Evolutionary conservation across 345 rosid species (phyloP), one percentile per base, ranked within the genome.

Genomic region (Jatropha curcas): DNA sequence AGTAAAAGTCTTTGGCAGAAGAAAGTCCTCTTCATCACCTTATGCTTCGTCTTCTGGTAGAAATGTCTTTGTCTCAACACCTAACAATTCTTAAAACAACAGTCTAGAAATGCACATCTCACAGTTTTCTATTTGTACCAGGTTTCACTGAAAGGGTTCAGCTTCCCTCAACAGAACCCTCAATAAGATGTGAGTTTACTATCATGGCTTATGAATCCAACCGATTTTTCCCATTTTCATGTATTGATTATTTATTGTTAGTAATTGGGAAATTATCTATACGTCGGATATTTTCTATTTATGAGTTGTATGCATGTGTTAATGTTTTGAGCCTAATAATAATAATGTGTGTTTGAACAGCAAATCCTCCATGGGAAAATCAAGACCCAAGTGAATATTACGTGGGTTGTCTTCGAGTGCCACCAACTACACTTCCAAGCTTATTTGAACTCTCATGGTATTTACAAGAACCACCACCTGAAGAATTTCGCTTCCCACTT

Each of bases 381-480:
- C 98, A 91, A 86, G 99, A 95, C 52, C 98, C 98, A 74, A 87
- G 92, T 0, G 98, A 95, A 37, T 83, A 88, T 82, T 92, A 61
- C 84, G 35, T 91, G 43, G 87, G 89, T 6, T 87, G 94, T 65
- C 82, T 95, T 56, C 81, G 89, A 31, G 82, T 84, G 37, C 87
- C 96, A 1, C 90, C 96, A 0, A 72, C 80, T 17, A 67, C 86
- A 25, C 86, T 91, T 45, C 98, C 98, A 0, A 86, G 71, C 75
- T 75, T 92, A 64, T 81, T 87, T 63, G 99, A 95, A 65, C 96
- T 95, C 20, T 80, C 98, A 4, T 87, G 97, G 86, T 91, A 88
- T 74, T 59, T 95, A 17, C 98, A 86, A 81, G 96, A 95, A 71
- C 97, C 98, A 6, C 98, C 97, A 1, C 96, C 98, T 0, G 97